Evolutionary conservation across 1,139 yeast genomes (phyloP).

Genomic region (Blastobotrys elegans): DNA sequence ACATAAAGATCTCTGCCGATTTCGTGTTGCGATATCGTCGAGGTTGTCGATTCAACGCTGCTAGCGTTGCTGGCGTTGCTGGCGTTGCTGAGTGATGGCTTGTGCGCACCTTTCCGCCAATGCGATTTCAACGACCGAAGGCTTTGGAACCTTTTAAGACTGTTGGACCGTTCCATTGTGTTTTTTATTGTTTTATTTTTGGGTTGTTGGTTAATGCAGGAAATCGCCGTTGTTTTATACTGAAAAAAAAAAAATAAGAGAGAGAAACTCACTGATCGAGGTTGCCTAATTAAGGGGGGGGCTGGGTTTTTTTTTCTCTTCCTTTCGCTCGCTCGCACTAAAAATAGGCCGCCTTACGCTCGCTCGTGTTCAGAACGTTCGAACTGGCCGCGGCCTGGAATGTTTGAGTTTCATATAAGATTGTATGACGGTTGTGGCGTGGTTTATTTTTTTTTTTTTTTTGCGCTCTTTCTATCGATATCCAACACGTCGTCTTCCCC

Average conservation of each 20-base stretch:
- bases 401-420: background rate
- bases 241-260: background rate
- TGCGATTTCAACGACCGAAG: constrained; percentile 1
- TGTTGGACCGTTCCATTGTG: background rate
- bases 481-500: no score
- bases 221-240: no score
- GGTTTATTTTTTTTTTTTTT: background rate
- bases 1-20: constrained; percentile 5
- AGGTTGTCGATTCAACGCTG: constrained; percentile 1
- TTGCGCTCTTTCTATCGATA: no score
- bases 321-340: no score
- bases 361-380: no score
- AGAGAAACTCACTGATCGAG: no score
- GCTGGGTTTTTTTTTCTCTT: no score
- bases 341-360: no score
- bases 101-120: background rate
- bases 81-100: background rate
- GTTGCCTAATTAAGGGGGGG: no score
- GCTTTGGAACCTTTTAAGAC: constrained; percentile 1
- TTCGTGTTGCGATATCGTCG: background rate
- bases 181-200: background rate
- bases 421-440: background rate
- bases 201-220: no score
- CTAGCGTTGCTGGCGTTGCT: background rate
- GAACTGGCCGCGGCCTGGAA: no score